Conservation (phyloP, 805 yeast genomes). For the Ogataea parapolymorpha region DNA sequence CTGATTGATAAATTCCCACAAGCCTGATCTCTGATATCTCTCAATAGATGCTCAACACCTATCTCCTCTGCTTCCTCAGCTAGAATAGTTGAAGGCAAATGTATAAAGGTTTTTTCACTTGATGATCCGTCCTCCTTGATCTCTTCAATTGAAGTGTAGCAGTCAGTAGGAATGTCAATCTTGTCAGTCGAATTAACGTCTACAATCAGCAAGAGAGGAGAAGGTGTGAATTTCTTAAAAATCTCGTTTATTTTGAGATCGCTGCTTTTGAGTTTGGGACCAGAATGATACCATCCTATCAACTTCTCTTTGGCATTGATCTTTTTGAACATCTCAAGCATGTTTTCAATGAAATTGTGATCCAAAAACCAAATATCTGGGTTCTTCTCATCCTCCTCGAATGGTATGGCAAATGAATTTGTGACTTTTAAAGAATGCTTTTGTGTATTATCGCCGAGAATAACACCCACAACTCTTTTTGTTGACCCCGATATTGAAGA, state of each 20-base stretch:
- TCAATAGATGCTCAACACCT: constrained; percentile 92
- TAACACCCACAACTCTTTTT: constrained; percentile 87
- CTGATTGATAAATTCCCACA: constrained; percentile 87
- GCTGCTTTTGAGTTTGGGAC: constrained; percentile 84
- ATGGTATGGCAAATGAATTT: constrained; percentile 95
- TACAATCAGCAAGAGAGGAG: constrained; percentile 83
- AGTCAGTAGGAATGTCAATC: constrained; percentile 94
- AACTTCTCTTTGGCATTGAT: constrained; percentile 95
- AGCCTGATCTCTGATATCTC: constrained; percentile 95
- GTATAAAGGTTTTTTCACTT: constrained; percentile 88
- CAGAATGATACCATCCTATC: constrained; percentile 99
- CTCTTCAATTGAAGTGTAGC: constrained; percentile 91
- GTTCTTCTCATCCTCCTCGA: constrained; percentile 93
- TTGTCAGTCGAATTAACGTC: constrained; percentile 77
- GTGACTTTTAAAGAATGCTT: constrained; percentile 57
- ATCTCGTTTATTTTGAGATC: constrained; percentile 90
- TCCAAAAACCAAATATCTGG: constrained; percentile 95
- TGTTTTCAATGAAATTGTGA: constrained; percentile 91
- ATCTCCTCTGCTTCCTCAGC: constrained; percentile 99
- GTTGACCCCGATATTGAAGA: constrained; percentile 18
- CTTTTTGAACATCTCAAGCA: constrained; percentile 97
- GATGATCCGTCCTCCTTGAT: constrained; percentile 94
- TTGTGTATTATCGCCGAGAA: constrained; percentile 72
- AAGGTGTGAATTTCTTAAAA: constrained; percentile 75
- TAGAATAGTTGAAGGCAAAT: constrained; percentile 85